Percentiles rank a stretch among this genome's conserved stretches.
These are phyloP conservation scores for Stylonectria norvegica DNA, from an alignment of 2,329 filamentous ascomycete genomes.

Conservation along the genomic window DNA sequence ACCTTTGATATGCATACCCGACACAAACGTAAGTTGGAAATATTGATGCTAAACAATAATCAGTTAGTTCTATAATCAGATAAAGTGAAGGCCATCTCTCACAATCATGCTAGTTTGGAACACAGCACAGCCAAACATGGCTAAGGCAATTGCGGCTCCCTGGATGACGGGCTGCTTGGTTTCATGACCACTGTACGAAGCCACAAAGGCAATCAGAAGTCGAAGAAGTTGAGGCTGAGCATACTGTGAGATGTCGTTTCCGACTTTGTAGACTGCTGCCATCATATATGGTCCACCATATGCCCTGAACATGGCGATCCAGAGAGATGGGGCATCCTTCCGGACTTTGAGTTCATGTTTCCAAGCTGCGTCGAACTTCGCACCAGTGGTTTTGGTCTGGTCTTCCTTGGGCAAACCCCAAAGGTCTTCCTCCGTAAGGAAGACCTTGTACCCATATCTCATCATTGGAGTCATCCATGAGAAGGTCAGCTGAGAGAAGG, in stretches of 20 bases:
- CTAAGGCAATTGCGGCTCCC: slow-evolving; percentile 81
- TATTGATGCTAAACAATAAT: slow-evolving; percentile 68
- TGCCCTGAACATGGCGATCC: slow-evolving; percentile 77
- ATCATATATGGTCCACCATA: slow-evolving; percentile 82
- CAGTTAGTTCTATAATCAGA: not conserved
- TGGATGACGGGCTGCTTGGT: slow-evolving; percentile 73
- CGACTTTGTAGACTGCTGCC: slow-evolving; percentile 82
- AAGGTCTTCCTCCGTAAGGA: slow-evolving; percentile 87
- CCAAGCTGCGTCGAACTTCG: slow-evolving; percentile 73
- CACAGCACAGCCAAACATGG: slow-evolving; percentile 86
- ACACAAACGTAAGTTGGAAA: slow-evolving; percentile 91
- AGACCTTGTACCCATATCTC: slow-evolving; percentile 89
- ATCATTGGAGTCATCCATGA: slow-evolving; percentile 99
- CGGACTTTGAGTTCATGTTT: slow-evolving; percentile 63
- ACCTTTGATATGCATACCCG: slow-evolving; percentile 94
- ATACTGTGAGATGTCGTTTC: slow-evolving; percentile 83
- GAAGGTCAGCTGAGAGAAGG: slow-evolving; percentile 93
- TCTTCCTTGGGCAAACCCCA: slow-evolving; percentile 86
- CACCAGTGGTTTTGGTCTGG: slow-evolving; percentile 70
- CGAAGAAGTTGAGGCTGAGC: slow-evolving; percentile 87
- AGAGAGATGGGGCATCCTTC: slow-evolving; percentile 65
- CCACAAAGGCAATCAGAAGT: slow-evolving; percentile 77
- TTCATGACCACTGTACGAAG: slow-evolving; percentile 64
- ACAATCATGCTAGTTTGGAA: slow-evolving; percentile 80
- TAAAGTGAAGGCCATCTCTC: slow-evolving; percentile 17